Evolutionary conservation across 139 green algal species (phyloP).

Genomic region (Haematococcus sp.): DNA sequence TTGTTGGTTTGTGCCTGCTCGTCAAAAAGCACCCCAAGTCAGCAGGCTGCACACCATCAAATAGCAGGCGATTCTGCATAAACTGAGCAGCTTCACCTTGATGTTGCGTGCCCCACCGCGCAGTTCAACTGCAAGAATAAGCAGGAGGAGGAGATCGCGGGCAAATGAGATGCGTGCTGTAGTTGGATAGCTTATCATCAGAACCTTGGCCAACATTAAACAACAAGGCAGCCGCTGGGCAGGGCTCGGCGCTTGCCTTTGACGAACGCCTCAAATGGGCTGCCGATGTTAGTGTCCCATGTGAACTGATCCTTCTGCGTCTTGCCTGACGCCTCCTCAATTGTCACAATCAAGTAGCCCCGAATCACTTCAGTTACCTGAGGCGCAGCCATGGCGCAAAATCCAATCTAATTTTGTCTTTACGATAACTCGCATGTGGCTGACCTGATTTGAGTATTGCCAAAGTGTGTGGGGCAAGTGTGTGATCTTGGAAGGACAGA

Average conservation of each 20-base stretch:
- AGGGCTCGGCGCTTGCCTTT: conserved; percentile 47
- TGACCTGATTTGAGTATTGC: too few species aligned
- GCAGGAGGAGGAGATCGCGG: not conserved
- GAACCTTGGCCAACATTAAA: not conserved
- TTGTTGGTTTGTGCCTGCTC: conserved; percentile 55
- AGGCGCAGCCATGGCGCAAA: too few species aligned
- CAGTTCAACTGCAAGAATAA: conserved; percentile 69
- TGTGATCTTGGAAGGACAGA: too few species aligned
- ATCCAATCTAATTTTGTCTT: too few species aligned
- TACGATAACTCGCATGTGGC: too few species aligned
- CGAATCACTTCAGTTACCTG: not conserved
- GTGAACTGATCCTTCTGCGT: conserved; percentile 61
- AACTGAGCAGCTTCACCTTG: conserved; percentile 47
- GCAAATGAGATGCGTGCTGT: not conserved
- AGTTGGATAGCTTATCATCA: not conserved
- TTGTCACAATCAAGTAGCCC: conserved; percentile 57
- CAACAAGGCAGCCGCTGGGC: not conserved
- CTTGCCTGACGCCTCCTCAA: conserved; percentile 63
- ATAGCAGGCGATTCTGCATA: not conserved
- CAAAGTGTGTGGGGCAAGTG: too few species aligned
- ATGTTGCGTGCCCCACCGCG: conserved; percentile 62
- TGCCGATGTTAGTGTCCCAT: conserved; percentile 60
- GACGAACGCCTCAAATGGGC: conserved; percentile 59
- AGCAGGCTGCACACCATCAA: not conserved
- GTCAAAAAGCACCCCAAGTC: not conserved